phyloP scores from a whole-genome alignment of 352 stramenopile genomes.

The Pythium volutum region DNA sequence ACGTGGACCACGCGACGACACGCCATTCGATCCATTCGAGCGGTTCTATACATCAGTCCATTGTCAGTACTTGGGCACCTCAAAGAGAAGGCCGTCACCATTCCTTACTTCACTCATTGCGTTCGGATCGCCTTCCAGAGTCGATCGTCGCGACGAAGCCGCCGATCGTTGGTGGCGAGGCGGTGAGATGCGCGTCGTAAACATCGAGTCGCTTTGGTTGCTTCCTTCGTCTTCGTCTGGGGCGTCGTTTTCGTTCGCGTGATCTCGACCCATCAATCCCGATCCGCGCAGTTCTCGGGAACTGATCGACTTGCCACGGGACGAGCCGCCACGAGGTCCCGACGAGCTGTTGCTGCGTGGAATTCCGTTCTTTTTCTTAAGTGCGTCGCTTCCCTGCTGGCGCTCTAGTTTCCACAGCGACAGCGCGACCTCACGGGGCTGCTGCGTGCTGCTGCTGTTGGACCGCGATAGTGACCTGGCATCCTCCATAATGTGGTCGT shows the following conservation, averaged over 20 bases:
- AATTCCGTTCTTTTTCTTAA: constrained; percentile 1
- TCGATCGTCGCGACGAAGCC: constrained; percentile 10
- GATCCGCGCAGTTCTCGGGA: constrained; percentile 11
- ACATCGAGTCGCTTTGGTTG: constrained; percentile 23
- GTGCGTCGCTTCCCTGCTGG: constrained; percentile 8
- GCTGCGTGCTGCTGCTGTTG: constrained; percentile 14
- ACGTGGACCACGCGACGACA: constrained; percentile 1
- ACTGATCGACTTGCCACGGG: constrained; percentile 16
- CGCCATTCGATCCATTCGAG: constrained; percentile 14
- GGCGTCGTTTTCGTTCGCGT: not conserved
- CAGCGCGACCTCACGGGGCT: constrained; percentile 14
- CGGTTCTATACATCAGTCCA: constrained; percentile 1
- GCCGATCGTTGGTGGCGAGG: constrained; percentile 13
- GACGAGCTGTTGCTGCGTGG: constrained; percentile 13
- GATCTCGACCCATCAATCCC: constrained; percentile 13
- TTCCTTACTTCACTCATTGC: constrained; percentile 6
- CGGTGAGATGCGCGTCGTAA: constrained; percentile 23
- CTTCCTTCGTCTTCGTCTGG: not conserved
- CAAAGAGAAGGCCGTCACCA: not conserved
- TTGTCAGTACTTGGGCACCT: not conserved
- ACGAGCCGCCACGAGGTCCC: not conserved
- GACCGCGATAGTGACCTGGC: not conserved
- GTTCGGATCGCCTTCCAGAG: constrained; percentile 9
- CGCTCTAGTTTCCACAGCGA: constrained; percentile 24
- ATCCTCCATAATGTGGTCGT: constrained; percentile 18